Conservation (phyloP, 805 yeast species). For the Millerago galiae region DNA sequence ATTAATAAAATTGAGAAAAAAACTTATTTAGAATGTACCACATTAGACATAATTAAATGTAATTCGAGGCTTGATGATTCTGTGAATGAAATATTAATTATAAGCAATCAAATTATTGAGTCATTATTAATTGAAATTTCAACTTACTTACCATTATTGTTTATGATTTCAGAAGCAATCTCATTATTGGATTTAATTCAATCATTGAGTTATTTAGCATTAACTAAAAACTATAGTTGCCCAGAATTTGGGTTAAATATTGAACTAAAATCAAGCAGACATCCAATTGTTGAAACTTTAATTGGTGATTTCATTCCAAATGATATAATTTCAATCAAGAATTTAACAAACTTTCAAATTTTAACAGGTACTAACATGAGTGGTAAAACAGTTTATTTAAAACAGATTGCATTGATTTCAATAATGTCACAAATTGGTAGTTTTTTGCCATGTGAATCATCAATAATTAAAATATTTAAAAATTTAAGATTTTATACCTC, state of each 20-base stretch:
- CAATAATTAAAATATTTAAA: conserved; percentile 33
- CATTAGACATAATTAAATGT: conserved; percentile 33
- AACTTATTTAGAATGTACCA: conserved; percentile 32
- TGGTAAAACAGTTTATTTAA: conserved; percentile 53
- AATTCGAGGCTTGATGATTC: conserved; percentile 36
- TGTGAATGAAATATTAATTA: conserved; percentile 32
- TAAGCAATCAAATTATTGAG: conserved; percentile 36
- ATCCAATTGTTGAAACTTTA: conserved; percentile 35
- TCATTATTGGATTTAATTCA: conserved; percentile 36
- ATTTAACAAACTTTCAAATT: conserved; percentile 37
- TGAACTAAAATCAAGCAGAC: conserved; percentile 29
- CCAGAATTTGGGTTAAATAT: conserved; percentile 31
- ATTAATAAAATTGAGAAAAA: conserved; percentile 28
- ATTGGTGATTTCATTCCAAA: conserved; percentile 30
- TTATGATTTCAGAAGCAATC: conserved; percentile 38
- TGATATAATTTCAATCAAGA: conserved; percentile 29
- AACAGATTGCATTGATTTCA: conserved; percentile 41
- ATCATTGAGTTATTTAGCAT: conserved; percentile 26
- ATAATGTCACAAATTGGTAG: conserved; percentile 57
- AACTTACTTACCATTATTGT: conserved; percentile 28
- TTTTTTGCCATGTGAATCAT: conserved; percentile 40
- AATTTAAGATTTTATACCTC: conserved; percentile 33
- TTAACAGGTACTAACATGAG: conserved; percentile 61
- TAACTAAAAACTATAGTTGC: conserved; percentile 21
- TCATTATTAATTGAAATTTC: conserved; percentile 24